Evolutionary conservation across 352 stramenopile genomes (phyloP).

Genomic region (Globisporangium irregulare): DNA sequence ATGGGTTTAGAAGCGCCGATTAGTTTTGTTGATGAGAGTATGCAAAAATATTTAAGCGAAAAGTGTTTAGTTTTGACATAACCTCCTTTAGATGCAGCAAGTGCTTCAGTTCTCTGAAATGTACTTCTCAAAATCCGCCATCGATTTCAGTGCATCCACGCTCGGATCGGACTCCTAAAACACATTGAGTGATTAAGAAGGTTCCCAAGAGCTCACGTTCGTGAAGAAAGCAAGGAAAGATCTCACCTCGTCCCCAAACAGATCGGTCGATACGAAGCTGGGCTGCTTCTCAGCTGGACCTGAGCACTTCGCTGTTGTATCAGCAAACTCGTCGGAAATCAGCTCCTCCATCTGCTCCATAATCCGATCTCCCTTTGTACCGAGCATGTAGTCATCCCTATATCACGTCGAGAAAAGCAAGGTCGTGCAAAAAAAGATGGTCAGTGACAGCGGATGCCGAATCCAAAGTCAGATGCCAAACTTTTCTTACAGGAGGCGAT

Average conservation of each 20-base stretch:
- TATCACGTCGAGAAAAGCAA: neutral
- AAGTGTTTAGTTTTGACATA: neutral
- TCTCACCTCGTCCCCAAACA: constrained; percentile 7
- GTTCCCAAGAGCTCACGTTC: neutral
- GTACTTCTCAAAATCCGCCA: constrained; percentile 51
- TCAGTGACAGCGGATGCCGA: neutral
- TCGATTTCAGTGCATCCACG: constrained; percentile 19
- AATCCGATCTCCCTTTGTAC: constrained; percentile 35
- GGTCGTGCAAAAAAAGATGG: neutral
- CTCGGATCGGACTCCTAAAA: constrained; percentile 4
- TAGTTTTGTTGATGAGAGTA: neutral
- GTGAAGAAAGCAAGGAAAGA: neutral
- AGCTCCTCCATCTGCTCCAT: constrained; percentile 52
- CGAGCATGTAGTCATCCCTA: constrained; percentile 54
- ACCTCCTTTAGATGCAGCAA: neutral
- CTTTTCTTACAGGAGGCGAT: constrained; percentile 35
- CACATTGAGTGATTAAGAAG: neutral
- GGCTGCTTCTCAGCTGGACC: neutral
- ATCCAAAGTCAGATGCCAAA: neutral
- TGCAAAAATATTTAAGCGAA: constrained; percentile 11
- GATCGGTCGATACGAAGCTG: neutral
- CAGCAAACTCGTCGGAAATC: constrained; percentile 13
- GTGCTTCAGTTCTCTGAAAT: constrained; percentile 38
- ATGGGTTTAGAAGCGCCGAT: constrained; percentile 53
- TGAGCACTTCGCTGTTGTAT: neutral